Conservation (phyloP, 805 yeast genomes). For the Candida morakotiae region DNA sequence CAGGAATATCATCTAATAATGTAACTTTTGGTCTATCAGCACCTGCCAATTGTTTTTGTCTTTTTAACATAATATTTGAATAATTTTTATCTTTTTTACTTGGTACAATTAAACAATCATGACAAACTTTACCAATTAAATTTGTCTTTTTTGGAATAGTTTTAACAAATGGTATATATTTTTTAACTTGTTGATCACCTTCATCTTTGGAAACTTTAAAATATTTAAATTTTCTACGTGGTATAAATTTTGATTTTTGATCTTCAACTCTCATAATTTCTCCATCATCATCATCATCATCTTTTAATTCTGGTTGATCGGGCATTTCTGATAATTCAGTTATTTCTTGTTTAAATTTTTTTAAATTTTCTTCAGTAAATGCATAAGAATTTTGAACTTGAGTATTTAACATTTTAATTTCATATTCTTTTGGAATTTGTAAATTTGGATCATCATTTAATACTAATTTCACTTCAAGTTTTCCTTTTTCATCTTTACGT, state of each 20-base stretch:
- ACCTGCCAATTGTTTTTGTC: constrained; percentile 46
- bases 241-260: constrained; percentile 10
- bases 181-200: constrained; percentile 19
- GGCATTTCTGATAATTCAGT: constrained; percentile 53
- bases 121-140: constrained; percentile 80
- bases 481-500: constrained; percentile 37
- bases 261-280: background rate
- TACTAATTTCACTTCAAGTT: constrained; percentile 52
- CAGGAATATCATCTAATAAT: constrained; percentile 74
- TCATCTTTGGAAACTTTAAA: constrained; percentile 31
- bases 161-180: constrained; percentile 75
- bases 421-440: constrained; percentile 76
- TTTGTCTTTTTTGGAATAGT: constrained; percentile 88
- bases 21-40: constrained; percentile 63
- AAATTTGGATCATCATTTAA: constrained; percentile 35
- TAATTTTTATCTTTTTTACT: constrained; percentile 70
- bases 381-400: constrained; percentile 82
- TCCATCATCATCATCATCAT: constrained; percentile 24
- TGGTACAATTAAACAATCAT: constrained; percentile 89
- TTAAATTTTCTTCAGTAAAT: constrained; percentile 80
- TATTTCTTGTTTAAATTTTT: constrained; percentile 47
- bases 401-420: constrained; percentile 70
- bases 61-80: constrained; percentile 49
- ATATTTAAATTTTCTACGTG: constrained; percentile 17
- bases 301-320: constrained; percentile 44